Base-by-base conservation (phyloP, 306 rosid genomes). In the Dalbergia oliveri region DNA sequence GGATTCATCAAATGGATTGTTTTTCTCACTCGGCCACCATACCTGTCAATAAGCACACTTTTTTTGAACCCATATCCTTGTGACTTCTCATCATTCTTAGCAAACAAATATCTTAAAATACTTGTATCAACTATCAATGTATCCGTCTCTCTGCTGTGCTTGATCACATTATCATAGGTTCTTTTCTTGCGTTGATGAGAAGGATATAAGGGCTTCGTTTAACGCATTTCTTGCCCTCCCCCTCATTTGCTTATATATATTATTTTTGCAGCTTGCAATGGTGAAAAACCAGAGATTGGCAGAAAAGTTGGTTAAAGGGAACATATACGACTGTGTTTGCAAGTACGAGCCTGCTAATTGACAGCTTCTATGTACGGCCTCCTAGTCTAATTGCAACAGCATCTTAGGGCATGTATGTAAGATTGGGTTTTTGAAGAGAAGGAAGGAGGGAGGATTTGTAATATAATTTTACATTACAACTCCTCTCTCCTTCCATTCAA, bases 201-300 rank as follows among this genome's bases (percentile, higher is more conserved):
- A 10, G 15, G 7, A 2, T 26, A 1, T 26, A 26, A 61, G 16
- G 41, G 50, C 6, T 9, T 35, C 8, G 53, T 73, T 18, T 70
- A 59, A 31, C 47, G 13, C 45, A 26, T 8, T 26, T 26, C 44
- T 26, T 23, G 59, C 5, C 49, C 69, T 15, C 26, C n/a, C 47
- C 60, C 14, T 14, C 41, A 0, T 12, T 41, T 21, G 12, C 33
- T 39, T 57, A 12, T 15, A 8, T 37, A 9, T 8, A 6, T 26
- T 26, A 26, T 18, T 13, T 69, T 72, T 69, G 87, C 90, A 91
- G 92, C 91, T 90, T 76, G 91, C 92, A 41, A 85, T 88, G 97
- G 89, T 90, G 84, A 91, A 91, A 86, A 91, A 87, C 75, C 92
- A 87, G 73, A 85, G 94, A 85, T 74, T 91, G 85, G 94, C 91